These are phyloP conservation scores for Linanthus parryae DNA, from an alignment of 148 eudicot species.

Conservation along the genomic window DNA sequence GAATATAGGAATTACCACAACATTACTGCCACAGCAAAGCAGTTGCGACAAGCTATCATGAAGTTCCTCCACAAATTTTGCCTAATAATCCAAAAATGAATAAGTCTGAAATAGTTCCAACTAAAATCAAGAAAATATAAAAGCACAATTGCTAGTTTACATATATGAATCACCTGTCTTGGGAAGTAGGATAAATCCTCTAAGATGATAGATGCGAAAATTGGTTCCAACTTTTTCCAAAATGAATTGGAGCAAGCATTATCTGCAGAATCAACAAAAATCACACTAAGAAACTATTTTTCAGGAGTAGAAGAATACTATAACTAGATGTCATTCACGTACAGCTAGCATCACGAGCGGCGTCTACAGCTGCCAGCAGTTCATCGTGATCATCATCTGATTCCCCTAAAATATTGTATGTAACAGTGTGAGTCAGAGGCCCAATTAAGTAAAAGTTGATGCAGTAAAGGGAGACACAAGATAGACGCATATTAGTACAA, in stretches of 20 bases:
- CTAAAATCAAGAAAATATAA: not conserved
- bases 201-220: slow-evolving; percentile 42
- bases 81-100: slow-evolving; percentile 28
- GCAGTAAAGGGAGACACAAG: not conserved
- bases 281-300: not conserved
- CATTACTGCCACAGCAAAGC: slow-evolving; percentile 16
- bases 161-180: slow-evolving; percentile 45
- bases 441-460: not conserved
- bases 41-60: slow-evolving; percentile 27
- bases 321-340: slow-evolving; percentile 21
- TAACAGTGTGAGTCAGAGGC: slow-evolving; percentile 3
- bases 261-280: slow-evolving; percentile 34
- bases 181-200: slow-evolving; percentile 49
- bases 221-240: slow-evolving; percentile 74
- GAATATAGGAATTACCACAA: slow-evolving; percentile 9
- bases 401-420: slow-evolving; percentile 44
- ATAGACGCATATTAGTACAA: no score
- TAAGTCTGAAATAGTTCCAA: slow-evolving; percentile 1
- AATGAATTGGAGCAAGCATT: slow-evolving; percentile 63
- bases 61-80: slow-evolving; percentile 43
- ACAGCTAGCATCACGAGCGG: slow-evolving; percentile 66
- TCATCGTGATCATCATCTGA: slow-evolving; percentile 92
- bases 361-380: slow-evolving; percentile 59
- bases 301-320: not conserved
- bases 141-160: not conserved